These are phyloP conservation scores for Acer yangbiense DNA, from an alignment of 345 rosid species.

Conservation along the genomic window DNA sequence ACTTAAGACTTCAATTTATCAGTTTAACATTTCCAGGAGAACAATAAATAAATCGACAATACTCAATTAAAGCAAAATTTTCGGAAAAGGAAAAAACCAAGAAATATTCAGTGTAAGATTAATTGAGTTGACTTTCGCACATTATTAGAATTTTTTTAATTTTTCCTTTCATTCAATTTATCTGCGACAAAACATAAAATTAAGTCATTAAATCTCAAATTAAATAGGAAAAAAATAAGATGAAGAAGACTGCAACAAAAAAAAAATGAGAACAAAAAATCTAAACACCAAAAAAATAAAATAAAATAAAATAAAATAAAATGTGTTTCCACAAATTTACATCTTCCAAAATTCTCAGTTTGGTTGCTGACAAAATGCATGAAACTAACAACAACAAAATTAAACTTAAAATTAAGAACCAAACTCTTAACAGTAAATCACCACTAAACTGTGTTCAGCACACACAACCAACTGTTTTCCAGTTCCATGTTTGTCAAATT, in stretches of 20 bases:
- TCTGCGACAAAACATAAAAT: neutral
- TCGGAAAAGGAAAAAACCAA: neutral
- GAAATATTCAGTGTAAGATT: neutral
- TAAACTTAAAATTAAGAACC: neutral
- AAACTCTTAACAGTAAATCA: neutral
- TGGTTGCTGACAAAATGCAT: conserved; percentile 2
- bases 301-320: neutral
- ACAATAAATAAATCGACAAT: conserved; percentile 1
- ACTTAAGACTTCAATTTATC: neutral
- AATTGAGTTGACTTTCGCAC: conserved; percentile 16
- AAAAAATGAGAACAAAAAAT: neutral
- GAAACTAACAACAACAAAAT: neutral
- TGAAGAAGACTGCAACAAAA: neutral
- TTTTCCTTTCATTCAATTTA: neutral
- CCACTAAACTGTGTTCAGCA: neutral
- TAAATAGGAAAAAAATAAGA: neutral
- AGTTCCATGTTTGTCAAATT: no score
- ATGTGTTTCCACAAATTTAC: neutral
- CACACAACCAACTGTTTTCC: no score
- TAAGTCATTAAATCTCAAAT: neutral
- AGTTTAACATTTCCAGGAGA: neutral
- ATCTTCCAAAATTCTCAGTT: neutral
- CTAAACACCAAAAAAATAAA: neutral
- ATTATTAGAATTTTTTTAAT: neutral
- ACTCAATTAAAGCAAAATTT: neutral